phyloP scores from a whole-genome alignment of 345 rosid genomes.

The rapeseed (Brassica napus) region DNA sequence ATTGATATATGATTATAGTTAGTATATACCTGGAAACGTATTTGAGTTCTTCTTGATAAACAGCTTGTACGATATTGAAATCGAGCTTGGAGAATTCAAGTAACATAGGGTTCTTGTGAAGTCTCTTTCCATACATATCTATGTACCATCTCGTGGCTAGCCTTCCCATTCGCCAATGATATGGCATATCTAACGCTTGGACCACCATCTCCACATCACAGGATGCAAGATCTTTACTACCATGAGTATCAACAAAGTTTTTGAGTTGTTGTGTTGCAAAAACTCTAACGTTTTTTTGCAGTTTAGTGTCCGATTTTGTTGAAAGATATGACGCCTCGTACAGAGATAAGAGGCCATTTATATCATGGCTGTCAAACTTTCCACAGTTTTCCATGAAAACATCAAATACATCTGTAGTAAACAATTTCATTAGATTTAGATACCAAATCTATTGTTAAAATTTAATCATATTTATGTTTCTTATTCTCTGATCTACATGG shows the following conservation, averaged over 20 bases:
- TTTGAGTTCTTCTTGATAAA: constrained; percentile 40
- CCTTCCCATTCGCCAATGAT: constrained; percentile 31
- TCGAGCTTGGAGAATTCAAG: constrained; percentile 36
- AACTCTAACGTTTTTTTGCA: constrained; percentile 43
- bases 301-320: constrained; percentile 36
- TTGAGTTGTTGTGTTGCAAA: constrained; percentile 38
- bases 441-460: neutral
- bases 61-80: constrained; percentile 39
- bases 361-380: constrained; percentile 6
- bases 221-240: constrained; percentile 2
- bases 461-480: neutral
- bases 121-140: constrained; percentile 29
- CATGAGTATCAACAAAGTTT: neutral
- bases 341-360: constrained; percentile 37
- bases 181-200: constrained; percentile 36
- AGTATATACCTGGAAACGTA: constrained; percentile 29
- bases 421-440: neutral
- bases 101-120: constrained; percentile 18
- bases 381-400: constrained; percentile 35
- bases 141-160: constrained; percentile 35
- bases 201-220: constrained; percentile 15
- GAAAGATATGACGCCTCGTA: constrained; percentile 47
- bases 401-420: constrained; percentile 36
- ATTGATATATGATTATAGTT: neutral
- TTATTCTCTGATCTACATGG: neutral